Base-by-base conservation (phyloP, 2,329 filamentous ascomycete species). In the Fusarium brachygibbosum region DNA sequence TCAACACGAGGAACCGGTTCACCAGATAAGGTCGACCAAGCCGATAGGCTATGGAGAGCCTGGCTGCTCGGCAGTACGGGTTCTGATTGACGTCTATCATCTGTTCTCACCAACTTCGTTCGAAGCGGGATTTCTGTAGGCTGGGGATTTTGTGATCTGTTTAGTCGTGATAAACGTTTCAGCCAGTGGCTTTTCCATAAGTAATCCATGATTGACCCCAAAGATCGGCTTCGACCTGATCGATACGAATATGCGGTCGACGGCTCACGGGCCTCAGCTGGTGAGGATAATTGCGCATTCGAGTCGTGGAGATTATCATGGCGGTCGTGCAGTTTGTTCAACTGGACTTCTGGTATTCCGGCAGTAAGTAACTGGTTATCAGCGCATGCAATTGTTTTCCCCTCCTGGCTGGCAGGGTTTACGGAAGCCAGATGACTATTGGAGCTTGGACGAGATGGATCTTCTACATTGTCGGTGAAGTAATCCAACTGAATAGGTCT, bases 121-220 rank as follows among this genome's bases (percentile, higher is more conserved):
- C 70, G 71, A 23, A 49, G 37, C 1, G 71, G 77, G 10, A 72
- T 68, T 21, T 72, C 71, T 14, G 78, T 80, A 29, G 78, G 71
- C 37, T 61, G 75, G 16, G 76, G 57, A 10, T 62, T 63, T 21
- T 76, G 72, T 3, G 71, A 34, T 9, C 76, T 74, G 8, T 73
- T 74, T 38, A 72, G 59, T n/a, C 53, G 72, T n/a, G 79, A 52
- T 12, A 80, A 58, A 17, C 74, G 73, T 23, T 73, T 76, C 11
- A 81, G 66, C 80, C 79, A 82, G 28, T 75, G 67, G 11, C 73
- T 66, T 13, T 79, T 79, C 28, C 77, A 74, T 23, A 70, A 75
- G 55, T 78, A 79, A 58, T 80, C 74, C 17, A 80, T 54, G 2
- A 78, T 54, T 13, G 77, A 76, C 29, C 69, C 66, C 10, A 74